These are phyloP conservation scores for Jacaranda copaia DNA, from an alignment of 257 asterid genomes.

Conservation along the genomic window DNA sequence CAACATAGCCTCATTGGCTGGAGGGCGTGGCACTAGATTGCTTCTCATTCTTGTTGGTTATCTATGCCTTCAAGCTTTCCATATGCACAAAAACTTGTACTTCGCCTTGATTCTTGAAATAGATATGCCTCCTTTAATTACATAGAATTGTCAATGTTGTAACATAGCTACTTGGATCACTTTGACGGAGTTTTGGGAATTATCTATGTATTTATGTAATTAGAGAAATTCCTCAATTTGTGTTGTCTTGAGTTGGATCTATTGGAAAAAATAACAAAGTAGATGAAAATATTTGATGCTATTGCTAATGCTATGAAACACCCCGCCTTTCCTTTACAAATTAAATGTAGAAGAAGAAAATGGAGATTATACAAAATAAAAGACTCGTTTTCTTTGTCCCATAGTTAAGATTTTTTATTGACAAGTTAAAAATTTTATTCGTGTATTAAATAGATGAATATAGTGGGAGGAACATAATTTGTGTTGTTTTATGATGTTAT, in stretches of 20 bases:
- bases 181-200: constrained; percentile 13
- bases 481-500: constrained; percentile 1
- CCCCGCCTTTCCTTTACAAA: no score
- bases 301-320: no score
- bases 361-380: not conserved
- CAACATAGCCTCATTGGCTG: constrained; percentile 84
- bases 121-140: constrained; percentile 57
- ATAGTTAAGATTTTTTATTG: not conserved
- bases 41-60: constrained; percentile 86
- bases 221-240: not conserved
- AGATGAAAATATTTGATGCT: no score
- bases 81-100: constrained; percentile 79
- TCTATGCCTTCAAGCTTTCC: constrained; percentile 88
- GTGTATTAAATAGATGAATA: constrained; percentile 34
- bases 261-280: no score
- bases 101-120: constrained; percentile 77
- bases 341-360: not conserved
- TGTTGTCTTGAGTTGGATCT: constrained; percentile 33
- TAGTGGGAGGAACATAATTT: constrained; percentile 14
- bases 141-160: no score
- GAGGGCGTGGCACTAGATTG: constrained; percentile 81
- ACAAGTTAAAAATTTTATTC: constrained; percentile 32
- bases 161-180: not conserved
- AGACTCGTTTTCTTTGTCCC: not conserved
- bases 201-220: not conserved